Evolutionary conservation across 495 filamentous ascomycete species (phyloP), one percentile per base, ranked within the genome.

Genomic region (Hyaloscypha finlandica): DNA sequence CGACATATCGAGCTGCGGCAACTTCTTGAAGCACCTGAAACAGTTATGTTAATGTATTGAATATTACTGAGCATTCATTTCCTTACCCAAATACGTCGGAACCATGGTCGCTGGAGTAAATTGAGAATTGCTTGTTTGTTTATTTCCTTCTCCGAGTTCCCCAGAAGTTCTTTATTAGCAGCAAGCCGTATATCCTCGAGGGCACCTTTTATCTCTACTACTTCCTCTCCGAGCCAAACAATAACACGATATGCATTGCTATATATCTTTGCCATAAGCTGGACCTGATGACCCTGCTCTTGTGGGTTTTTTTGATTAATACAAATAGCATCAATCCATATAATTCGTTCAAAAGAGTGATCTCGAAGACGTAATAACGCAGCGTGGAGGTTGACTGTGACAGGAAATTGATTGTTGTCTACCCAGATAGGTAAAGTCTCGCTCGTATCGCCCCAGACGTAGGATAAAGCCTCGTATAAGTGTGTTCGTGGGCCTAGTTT

Each of bases 261-360:
- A 64, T 80, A 81, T 35, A 81, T 78, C 68, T 63, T 70, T 11
- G 68, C 69, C 70, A 77, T 77, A 3, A 64, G 42, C 67, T 70
- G 64, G 19, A 77, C 67, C 39, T 77, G 72, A 19, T 61, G 53
- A 0, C 11, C 39, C 3, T 33, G 61, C 61, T 77, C 75, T 25
- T 56, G 20, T 1, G 19, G 0, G 33, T 76, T 61, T 12, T 37
- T 29, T 64, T 77, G 72, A 52, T 75, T 69, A 39, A 80, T 68
- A 33, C 59, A 68, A 32, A 68, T 56, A 48, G 42, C 42, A 19
- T 48, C 42, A 11, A 48, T 19, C 42, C 42, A 48, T 16, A 48
- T 14, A 1, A 16, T 14, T 48, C 42, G 42, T 19, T 19, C 16
- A 1, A 16, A 14, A 16, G 42, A 16, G 42, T 4, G 42, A 12